Evolutionary conservation across 2,329 filamentous ascomycete species (phyloP).

Genomic region (Lachnellula arida): DNA sequence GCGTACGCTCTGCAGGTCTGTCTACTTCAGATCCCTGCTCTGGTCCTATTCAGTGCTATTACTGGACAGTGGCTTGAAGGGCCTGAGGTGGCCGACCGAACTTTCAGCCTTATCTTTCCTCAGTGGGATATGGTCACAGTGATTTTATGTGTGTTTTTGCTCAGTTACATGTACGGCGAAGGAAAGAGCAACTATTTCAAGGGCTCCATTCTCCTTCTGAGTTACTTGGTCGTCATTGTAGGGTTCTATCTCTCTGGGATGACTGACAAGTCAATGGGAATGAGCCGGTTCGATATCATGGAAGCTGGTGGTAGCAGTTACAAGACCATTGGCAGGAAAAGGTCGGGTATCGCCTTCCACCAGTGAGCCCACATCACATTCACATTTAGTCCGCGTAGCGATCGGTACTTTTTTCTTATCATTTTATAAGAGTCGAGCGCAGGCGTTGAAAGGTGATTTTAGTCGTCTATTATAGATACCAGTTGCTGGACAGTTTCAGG

Average conservation of each 20-base stretch:
- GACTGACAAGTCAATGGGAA: slow-evolving; percentile 31
- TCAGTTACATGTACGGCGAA: slow-evolving; percentile 97
- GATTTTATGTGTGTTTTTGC: slow-evolving; percentile 89
- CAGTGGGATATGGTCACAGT: slow-evolving; percentile 99
- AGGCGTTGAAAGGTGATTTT: slow-evolving; percentile 21
- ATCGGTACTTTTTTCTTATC: not conserved
- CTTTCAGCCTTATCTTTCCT: slow-evolving; percentile 86
- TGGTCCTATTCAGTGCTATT: slow-evolving; percentile 85
- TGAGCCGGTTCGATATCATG: slow-evolving; percentile 32
- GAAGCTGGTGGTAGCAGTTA: slow-evolving; percentile 27
- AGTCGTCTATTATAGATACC: slow-evolving; percentile 14
- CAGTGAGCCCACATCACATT: slow-evolving; percentile 11
- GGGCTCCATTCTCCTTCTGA: slow-evolving; percentile 87
- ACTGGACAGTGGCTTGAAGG: slow-evolving; percentile 56
- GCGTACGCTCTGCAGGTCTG: slow-evolving; percentile 96
- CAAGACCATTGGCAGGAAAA: slow-evolving; percentile 31
- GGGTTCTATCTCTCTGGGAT: slow-evolving; percentile 82
- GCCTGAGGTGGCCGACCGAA: slow-evolving; percentile 53
- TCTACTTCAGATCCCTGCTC: slow-evolving; percentile 84
- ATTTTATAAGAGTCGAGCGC: slow-evolving; percentile 23
- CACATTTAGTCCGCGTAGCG: not conserved
- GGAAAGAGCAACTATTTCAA: slow-evolving; percentile 99
- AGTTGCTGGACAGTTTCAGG: slow-evolving; percentile 11
- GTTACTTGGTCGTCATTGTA: slow-evolving; percentile 85
- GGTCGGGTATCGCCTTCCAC: slow-evolving; percentile 29